Base-by-base conservation (phyloP, 2,329 filamentous ascomycete species). In the Ophiostoma quercus region DNA sequence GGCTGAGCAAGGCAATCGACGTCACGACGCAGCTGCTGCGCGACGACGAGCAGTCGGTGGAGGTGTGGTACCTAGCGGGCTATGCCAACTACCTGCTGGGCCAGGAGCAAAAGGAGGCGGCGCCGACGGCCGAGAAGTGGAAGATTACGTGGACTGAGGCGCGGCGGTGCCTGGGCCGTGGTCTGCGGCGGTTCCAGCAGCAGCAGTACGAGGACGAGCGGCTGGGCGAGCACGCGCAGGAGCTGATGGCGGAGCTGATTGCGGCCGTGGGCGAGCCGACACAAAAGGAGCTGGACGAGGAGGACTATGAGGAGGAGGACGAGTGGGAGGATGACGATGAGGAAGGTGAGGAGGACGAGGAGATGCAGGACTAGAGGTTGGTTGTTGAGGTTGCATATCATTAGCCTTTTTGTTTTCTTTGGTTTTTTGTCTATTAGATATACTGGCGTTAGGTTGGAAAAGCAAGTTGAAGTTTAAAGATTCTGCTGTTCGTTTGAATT, bases 51-150 rank as follows among this genome's bases (percentile, higher is more conserved):
- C 86, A 91, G 76, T 97, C 94, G 78, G 91, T 99, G 25, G 95
- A 99, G 80, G 91, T 92, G 22, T 97, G 94, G 93, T 99, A 99
- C 80, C 84, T 99, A 5, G 95, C 95, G 62, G 96, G 95, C 3
- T 98, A 94, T 92, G 94, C 92, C 75, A 84, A 96, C 74, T 92
- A 92, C 77, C 85, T 97, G 71, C 82, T 91, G 72, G 91, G 90
- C 12, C 79, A 79, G 72, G 78, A 79, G 43, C 66, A 78, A 73
- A 72, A 75, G 82, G 54, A 19, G 32, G 66, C 9, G n/a, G 43
- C 22, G 5, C 12, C 22, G 32, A n/a, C 8, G 34, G 16, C 29
- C 12, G 47, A 68, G 32, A 67, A 57, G 39, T 87, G 87, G 80
- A 85, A 85, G 74, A 82, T 84, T 0, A 85, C 88, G 5, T 88